These are phyloP conservation scores for Starmerella ratchasimensis DNA, from an alignment of 805 yeast genomes.

Conservation along the genomic window DNA sequence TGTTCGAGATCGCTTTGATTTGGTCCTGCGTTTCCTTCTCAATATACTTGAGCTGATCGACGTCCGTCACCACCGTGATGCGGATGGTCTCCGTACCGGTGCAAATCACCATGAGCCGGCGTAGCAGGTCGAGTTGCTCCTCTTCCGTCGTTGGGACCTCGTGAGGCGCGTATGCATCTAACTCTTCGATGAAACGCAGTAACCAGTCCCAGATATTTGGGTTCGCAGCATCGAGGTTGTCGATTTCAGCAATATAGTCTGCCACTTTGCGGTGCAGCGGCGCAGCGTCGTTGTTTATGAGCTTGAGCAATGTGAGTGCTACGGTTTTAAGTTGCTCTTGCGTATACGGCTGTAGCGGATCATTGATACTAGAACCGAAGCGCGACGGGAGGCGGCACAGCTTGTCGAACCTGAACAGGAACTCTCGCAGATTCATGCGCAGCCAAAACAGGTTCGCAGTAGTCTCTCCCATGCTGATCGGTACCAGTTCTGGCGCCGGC, in stretches of 20 bases:
- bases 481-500: slow-evolving; percentile 21
- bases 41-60: slow-evolving; percentile 22
- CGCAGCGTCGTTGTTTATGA: slow-evolving; percentile 24
- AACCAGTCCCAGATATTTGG: slow-evolving; percentile 25
- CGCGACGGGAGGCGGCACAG: slow-evolving; percentile 27
- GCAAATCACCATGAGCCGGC: slow-evolving; percentile 22
- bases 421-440: slow-evolving; percentile 27
- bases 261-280: slow-evolving; percentile 23
- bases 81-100: slow-evolving; percentile 28
- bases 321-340: slow-evolving; percentile 27
- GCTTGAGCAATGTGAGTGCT: slow-evolving; percentile 22
- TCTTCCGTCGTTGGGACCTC: slow-evolving; percentile 16
- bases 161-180: slow-evolving; percentile 14
- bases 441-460: slow-evolving; percentile 25
- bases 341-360: slow-evolving; percentile 27
- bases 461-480: slow-evolving; percentile 15
- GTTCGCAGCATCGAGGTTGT: slow-evolving; percentile 25
- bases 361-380: slow-evolving; percentile 25
- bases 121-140: slow-evolving; percentile 21
- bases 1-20: slow-evolving; percentile 19
- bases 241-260: slow-evolving; percentile 23
- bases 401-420: slow-evolving; percentile 28
- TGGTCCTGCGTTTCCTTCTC: slow-evolving; percentile 22
- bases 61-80: slow-evolving; percentile 24
- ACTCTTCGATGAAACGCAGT: slow-evolving; percentile 20